Conservation (phyloP, 768 basidiomycete species). For the Leccinum incarnatum region DNA sequence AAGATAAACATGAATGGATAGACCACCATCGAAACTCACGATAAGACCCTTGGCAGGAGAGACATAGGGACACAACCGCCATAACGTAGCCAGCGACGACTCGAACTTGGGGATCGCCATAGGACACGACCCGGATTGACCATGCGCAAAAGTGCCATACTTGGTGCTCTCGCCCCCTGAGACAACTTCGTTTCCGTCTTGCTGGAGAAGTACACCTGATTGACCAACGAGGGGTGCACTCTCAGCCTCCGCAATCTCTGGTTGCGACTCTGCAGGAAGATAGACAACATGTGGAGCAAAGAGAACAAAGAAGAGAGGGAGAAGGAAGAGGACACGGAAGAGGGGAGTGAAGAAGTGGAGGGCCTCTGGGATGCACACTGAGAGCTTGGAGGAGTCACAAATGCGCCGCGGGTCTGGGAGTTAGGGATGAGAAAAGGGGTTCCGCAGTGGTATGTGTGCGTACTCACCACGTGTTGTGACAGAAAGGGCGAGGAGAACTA, state of each 20-base stretch:
- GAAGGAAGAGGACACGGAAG: slow-evolving; percentile 61
- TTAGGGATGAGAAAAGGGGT: neutral
- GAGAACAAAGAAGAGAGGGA: slow-evolving; percentile 59
- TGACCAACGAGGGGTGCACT: slow-evolving; percentile 29
- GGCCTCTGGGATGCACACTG: slow-evolving; percentile 33
- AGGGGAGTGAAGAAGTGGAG: slow-evolving; percentile 56
- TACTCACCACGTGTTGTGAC: slow-evolving; percentile 36
- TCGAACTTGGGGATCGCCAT: slow-evolving; percentile 8
- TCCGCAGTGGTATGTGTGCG: neutral
- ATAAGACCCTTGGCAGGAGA: slow-evolving; percentile 22
- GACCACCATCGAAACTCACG: slow-evolving; percentile 10
- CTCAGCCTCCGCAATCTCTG: slow-evolving; percentile 18
- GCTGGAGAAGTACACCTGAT: slow-evolving; percentile 55
- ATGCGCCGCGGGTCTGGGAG: slow-evolving; percentile 17
- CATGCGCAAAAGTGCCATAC: slow-evolving; percentile 66
- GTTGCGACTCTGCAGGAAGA: slow-evolving; percentile 30
- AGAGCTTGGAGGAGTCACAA: slow-evolving; percentile 23
- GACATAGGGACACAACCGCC: slow-evolving; percentile 20
- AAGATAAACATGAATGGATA: neutral
- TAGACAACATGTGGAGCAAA: slow-evolving; percentile 65
- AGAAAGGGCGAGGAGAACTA: slow-evolving; percentile 49
- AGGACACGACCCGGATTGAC: slow-evolving; percentile 8
- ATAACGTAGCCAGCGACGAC: slow-evolving; percentile 17
- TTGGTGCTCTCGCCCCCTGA: slow-evolving; percentile 43
- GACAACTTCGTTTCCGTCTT: slow-evolving; percentile 41